Base-by-base conservation (phyloP, 2,329 filamentous ascomycete species). In the Cladosporium oxysporum region DNA sequence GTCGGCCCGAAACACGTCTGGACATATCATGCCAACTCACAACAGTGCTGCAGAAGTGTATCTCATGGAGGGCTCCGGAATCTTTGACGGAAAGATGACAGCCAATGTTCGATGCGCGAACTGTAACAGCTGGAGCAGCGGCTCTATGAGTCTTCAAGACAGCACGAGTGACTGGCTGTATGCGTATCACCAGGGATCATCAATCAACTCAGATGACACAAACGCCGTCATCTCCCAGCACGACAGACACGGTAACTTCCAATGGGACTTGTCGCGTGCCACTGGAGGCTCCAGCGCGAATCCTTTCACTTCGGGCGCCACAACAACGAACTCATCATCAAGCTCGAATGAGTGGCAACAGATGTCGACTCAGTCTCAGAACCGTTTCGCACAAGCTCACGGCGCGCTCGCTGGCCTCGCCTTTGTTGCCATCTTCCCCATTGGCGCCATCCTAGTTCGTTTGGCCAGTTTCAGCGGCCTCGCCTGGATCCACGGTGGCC, bases 71-170 rank as follows among this genome's bases (percentile, higher is more conserved):
- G 85, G 85, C 5, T 83, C 82, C 4, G 84, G 85, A 1, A 82
- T 87, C 5, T 72, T 75, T 2, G 78, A 83, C 69, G 83, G 82
- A 18, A 77, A 79, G 21, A 85, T 88, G 82, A 80, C 79, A 21
- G 85, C 85, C 12, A 87, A 87, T 70, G 78, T 88, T 28, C 80
- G 76, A 69, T 87, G 85, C 81, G 76, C 67, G 28, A 85, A 82
- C 66, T 87, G 85, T 71, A 73, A 81, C 44, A 80, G 74, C 62
- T 87, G 84, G 84, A 76, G 74, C 31, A 83, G 83, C 6, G 84
- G 84, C 3, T 77, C 74, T 26, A 84, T 85, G 79, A 79, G 82
- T 68, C 82, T 85, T 66, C 82, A 75, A 4, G 74, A 75, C 26
- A 62, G 71, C 3, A 76, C 71, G 1, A 64, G 53, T 23, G 74